Percentiles rank a stretch among this genome's conserved stretches.
phyloP scores from a whole-genome alignment of 768 basidiomycete genomes.

The Mycena indigotica region DNA sequence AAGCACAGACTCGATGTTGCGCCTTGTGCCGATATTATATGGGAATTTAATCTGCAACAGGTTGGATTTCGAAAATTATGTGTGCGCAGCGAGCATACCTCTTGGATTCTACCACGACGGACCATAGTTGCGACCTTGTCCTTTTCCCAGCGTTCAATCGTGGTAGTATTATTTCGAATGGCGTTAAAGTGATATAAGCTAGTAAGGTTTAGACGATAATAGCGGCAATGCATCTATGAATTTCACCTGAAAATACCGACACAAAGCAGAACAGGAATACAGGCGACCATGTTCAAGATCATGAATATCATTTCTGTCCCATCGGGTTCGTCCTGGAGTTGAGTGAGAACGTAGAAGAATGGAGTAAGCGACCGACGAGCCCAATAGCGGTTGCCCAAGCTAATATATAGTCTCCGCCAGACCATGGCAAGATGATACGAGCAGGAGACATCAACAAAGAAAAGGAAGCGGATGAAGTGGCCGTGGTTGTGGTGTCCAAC shows the following conservation, averaged over 20 bases:
- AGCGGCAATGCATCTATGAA: not conserved
- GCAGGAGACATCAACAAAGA: slow-evolving; percentile 90
- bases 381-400: slow-evolving; percentile 50
- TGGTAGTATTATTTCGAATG: slow-evolving; percentile 81
- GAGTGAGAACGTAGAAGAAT: slow-evolving; percentile 7
- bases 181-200: slow-evolving; percentile 88
- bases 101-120: slow-evolving; percentile 80
- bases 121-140: slow-evolving; percentile 88
- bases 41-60: slow-evolving; percentile 79
- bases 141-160: slow-evolving; percentile 98
- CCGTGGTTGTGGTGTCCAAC: slow-evolving; percentile 92
- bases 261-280: slow-evolving; percentile 80
- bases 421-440: slow-evolving; percentile 88
- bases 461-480: slow-evolving; percentile 87
- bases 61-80: not conserved
- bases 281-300: slow-evolving; percentile 84
- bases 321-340: slow-evolving; percentile 67
- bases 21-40: slow-evolving; percentile 78
- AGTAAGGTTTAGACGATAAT: not conserved
- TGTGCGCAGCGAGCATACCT: slow-evolving; percentile 44
- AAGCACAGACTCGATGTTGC: slow-evolving; percentile 77
- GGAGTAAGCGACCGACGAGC: no score
- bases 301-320: slow-evolving; percentile 75
- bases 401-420: slow-evolving; percentile 58
- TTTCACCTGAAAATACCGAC: slow-evolving; percentile 89